Conservation (phyloP, 2,329 filamentous ascomycete genomes). For the Aurifilum marmelostoma region DNA sequence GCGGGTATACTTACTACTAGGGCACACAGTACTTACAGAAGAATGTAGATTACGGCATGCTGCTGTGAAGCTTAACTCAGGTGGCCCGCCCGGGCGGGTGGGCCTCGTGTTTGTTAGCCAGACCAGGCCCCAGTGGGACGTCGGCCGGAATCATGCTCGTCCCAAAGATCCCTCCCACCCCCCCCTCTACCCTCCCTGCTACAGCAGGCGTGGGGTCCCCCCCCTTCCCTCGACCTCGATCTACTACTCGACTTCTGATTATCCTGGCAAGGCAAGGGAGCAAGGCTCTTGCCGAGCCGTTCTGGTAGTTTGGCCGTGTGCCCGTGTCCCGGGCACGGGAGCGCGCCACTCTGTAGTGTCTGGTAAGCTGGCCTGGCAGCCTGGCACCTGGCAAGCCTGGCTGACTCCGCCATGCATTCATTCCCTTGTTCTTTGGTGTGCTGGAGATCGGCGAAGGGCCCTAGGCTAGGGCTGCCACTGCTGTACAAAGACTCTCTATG, state of each 20-base stretch:
- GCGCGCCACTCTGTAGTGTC: slow-evolving; percentile 18
- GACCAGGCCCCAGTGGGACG: not conserved
- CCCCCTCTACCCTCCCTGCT: not conserved
- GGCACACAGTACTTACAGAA: not conserved
- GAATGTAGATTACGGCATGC: not conserved
- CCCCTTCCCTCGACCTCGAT: slow-evolving; percentile 12
- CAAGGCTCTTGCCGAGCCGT: slow-evolving; percentile 29
- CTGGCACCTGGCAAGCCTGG: slow-evolving; percentile 17
- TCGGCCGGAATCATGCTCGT: slow-evolving; percentile 17
- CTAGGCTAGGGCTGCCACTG: not conserved
- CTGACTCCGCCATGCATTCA: slow-evolving; percentile 8
- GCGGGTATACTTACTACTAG: not conserved
- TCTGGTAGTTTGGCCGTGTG: slow-evolving; percentile 23
- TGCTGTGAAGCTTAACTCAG: not conserved
- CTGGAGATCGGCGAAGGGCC: not conserved
- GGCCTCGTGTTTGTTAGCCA: not conserved
- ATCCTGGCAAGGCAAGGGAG: slow-evolving; percentile 19
- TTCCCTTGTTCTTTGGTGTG: not conserved
- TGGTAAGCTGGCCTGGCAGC: slow-evolving; percentile 1
- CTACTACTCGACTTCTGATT: slow-evolving; percentile 14
- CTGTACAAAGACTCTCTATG: not conserved
- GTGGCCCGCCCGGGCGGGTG: not conserved
- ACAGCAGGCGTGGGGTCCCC: slow-evolving; percentile 28
- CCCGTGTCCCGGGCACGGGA: slow-evolving; percentile 25
- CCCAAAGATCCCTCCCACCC: slow-evolving; percentile 6